Evolutionary conservation across 2,329 filamentous ascomycete genomes (phyloP), one percentile per base, ranked within the genome.

Genomic region (Mycosphaerella arachidis): DNA sequence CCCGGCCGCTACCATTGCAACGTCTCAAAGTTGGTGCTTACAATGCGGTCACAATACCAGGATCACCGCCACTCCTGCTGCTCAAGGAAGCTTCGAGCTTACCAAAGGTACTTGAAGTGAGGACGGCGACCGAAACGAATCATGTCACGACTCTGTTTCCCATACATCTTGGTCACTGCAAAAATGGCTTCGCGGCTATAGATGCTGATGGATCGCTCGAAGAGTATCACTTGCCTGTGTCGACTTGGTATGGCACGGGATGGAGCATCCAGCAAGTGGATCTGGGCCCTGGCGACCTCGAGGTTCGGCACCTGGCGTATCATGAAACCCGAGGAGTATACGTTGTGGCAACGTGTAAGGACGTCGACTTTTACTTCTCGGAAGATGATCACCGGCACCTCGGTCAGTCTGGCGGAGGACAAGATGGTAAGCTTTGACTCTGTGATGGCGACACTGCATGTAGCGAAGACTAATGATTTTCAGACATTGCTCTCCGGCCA

Each of bases 381-480:
- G 90, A 90, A 56, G 91, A 96, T 66, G 92, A 96, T 60, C 86
- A 91, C 63, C 90, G 95, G 63, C 81, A 84, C 37, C 90, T 94
- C 63, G 93, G 92, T 85, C 84, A 87, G 24, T 84, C 84, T 63
- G 50, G 50, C 8, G 30, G 50, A 31, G 50, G 50, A 52, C 50
- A 52, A 52, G 50, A 52, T 20, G 92, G 85, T 73, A 77, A 81
- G 56, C 68, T 6, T 2, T 48, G 37, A 6, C 43, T 29, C 57
- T 35, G 30, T 37, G 48, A 37, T 43, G 24, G 24, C 59, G 69
- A 0, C 51, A 29, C 37, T 20, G 16, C 40, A 31, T 24, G 50
- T 33, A 50, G 51, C 63, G 64, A 13, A 5, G 29, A n/a, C 46
- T 50, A 29, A 50, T 6, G 5, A 31, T 1, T 10, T 13, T 9